Percentiles rank a stretch among this genome's conserved stretches.
These are phyloP conservation scores for Apiospora hydei DNA, from an alignment of 2,329 filamentous ascomycete genomes.

Conservation along the genomic window DNA sequence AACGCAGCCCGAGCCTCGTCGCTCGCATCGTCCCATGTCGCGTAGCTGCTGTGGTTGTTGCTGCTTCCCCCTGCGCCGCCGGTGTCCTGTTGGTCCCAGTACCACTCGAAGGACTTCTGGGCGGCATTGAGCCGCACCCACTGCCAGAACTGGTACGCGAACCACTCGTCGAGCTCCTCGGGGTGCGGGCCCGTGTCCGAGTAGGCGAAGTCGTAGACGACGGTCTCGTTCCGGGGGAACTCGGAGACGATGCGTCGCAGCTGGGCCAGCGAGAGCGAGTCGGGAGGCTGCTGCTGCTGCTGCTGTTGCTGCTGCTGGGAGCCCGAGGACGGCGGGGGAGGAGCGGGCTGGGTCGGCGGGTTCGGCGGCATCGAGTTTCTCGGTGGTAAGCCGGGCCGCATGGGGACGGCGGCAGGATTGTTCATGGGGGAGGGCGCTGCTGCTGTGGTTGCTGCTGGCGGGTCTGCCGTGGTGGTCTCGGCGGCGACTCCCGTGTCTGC, in stretches of 20 bases:
- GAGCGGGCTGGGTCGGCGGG: conserved; percentile 39
- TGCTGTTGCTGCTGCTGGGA: conserved; percentile 36
- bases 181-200: conserved; percentile 75
- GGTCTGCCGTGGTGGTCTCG: conserved; percentile 36
- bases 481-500: conserved; percentile 42
- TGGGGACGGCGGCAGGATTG: conserved; percentile 25
- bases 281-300: conserved; percentile 50
- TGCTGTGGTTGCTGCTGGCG: conserved; percentile 27
- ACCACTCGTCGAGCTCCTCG: conserved; percentile 97
- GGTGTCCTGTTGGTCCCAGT: conserved; percentile 67
- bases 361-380: conserved; percentile 40
- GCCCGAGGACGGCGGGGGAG: conserved; percentile 33
- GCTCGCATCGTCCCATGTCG: conserved; percentile 72
- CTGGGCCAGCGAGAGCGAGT: conserved; percentile 79
- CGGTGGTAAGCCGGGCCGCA: conserved; percentile 41
- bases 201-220: conserved; percentile 87
- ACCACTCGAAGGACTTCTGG: conserved; percentile 77
- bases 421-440: conserved; percentile 28
- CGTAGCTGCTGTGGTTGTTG: conserved; percentile 48
- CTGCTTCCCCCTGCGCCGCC: conserved; percentile 26
- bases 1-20: conserved; percentile 64
- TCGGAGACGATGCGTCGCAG: conserved; percentile 77
- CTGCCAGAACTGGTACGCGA: conserved; percentile 88
- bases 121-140: conserved; percentile 79
- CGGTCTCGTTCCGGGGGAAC: conserved; percentile 72